These are phyloP conservation scores for Auxenochlorella pyrenoidosa DNA, from an alignment of 139 green algal genomes.

Conservation along the genomic window DNA sequence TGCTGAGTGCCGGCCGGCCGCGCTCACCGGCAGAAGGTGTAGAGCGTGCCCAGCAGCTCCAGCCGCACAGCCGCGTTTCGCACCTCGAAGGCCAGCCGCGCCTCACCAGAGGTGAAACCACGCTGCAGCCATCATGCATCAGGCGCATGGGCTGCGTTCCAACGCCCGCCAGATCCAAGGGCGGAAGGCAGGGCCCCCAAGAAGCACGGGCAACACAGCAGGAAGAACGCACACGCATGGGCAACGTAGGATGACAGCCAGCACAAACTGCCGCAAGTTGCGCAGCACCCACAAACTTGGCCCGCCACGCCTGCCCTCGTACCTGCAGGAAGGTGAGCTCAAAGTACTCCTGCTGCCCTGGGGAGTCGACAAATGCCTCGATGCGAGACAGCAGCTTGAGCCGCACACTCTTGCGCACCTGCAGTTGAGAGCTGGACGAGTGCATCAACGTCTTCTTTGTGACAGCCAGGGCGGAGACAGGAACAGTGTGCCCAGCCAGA, in stretches of 20 bases:
- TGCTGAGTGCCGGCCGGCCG: not conserved
- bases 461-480: too few relatives aligned
- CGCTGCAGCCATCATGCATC: conserved; percentile 4
- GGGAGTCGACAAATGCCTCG: conserved; percentile 43
- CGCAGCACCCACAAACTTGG: not conserved
- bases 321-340: conserved; percentile 51
- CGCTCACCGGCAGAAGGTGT: conserved; percentile 51
- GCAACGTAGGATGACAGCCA: too few relatives aligned
- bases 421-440: not conserved
- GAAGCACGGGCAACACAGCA: not conserved
- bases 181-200: not conserved
- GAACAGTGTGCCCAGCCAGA: too few relatives aligned
- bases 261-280: too few relatives aligned
- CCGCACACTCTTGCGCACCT: conserved; percentile 53
- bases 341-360: conserved; percentile 29
- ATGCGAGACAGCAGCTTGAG: conserved; percentile 52
- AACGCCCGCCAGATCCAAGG: too few relatives aligned
- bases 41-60: conserved; percentile 56
- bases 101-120: conserved; percentile 52
- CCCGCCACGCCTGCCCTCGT: not conserved
- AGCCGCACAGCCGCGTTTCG: not conserved
- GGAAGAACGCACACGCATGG: not conserved
- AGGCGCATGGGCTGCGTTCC: not conserved
- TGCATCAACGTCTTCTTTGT: too few relatives aligned
- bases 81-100: conserved; percentile 40